Percentiles rank a stretch among this genome's conserved stretches.
Evolutionary conservation across 2,329 filamentous ascomycete genomes (phyloP).

Genomic region (Colletotrichum australisinense): DNA sequence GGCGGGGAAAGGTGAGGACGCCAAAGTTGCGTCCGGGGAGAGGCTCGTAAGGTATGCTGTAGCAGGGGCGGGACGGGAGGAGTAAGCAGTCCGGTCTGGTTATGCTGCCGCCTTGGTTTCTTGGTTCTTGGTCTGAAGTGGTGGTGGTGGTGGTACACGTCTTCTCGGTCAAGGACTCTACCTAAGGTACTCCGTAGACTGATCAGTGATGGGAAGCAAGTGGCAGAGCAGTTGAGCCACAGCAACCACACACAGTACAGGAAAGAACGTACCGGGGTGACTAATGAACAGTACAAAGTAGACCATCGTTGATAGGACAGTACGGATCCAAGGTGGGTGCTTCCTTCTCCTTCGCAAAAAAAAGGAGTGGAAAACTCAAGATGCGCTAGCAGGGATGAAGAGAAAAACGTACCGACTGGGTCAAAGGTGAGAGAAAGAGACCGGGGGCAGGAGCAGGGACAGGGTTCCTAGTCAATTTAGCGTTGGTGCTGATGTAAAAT

Average conservation of each 20-base stretch:
- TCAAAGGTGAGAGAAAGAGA: background rate
- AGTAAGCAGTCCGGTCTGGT: background rate
- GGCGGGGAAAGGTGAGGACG: background rate
- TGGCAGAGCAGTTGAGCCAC: background rate
- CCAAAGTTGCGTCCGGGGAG: background rate
- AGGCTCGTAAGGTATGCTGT: no score
- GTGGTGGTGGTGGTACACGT: background rate
- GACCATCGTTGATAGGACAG: slow-evolving; percentile 27
- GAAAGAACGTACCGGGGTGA: slow-evolving; percentile 8
- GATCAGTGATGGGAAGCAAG: background rate
- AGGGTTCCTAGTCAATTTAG: slow-evolving; percentile 11
- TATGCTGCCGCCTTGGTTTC: background rate
- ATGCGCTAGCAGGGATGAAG: slow-evolving; percentile 14
- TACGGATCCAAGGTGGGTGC: background rate
- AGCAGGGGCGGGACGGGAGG: background rate
- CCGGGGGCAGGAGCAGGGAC: slow-evolving; percentile 11
- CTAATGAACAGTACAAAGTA: slow-evolving; percentile 27
- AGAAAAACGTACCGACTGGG: slow-evolving; percentile 6
- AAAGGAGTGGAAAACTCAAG: background rate
- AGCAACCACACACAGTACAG: slow-evolving; percentile 7
- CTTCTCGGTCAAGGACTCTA: background rate
- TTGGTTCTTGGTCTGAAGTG: no score
- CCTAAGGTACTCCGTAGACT: background rate
- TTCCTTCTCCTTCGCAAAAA: background rate
- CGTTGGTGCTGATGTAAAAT: slow-evolving; percentile 32